Evolutionary conservation across 2,329 filamentous ascomycete genomes (phyloP), one percentile per base, ranked within the genome.

Genomic region (Leptographium flavum): DNA sequence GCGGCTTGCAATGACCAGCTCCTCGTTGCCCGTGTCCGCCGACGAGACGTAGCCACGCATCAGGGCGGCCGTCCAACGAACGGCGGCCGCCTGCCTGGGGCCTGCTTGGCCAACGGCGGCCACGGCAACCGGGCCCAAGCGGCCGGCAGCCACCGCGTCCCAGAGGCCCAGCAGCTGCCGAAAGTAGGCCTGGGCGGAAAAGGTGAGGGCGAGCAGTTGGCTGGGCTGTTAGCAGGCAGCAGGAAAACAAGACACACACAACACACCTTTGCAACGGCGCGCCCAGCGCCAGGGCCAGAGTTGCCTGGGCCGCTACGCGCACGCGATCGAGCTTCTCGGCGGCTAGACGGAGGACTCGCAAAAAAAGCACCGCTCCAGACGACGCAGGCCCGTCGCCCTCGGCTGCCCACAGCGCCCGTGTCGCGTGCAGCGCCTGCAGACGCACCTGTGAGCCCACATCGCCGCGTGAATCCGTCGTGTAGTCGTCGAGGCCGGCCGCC

Each of bases 301-400:
- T 69, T 28, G 66, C 62, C 49, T 81, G 77, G 1, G 80, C 82
- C 50, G 77, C 73, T 0, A 75, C 66, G 22, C 92, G 78, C 17
- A 96, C 82, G 50, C 86, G 83, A 60, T 96, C 90, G 2, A 96
- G 71, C 58, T 94, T 95, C 62, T 98, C 92, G 1, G 84, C 76
- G 2, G 87, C 80, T 14, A 96, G 70, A 1, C 87, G 75, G 28
- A 85, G 66, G 2, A 71, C 63, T 25, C 66, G 63, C 27, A 70
- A 63, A 47, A 76, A 69, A 2, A 78, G 57, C 4, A 28, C 14
- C 17, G 17, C 5, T 10, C 19, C 19, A 3, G 40, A 25, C 9
- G 17, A 10, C 14, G 17, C 13, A 2, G 7, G 14, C 8, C 21
- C 5, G 13, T 19, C 13, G 40, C 30, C 51, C 45, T 4, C 50